These are phyloP conservation scores for Kodamaea derodonti DNA, from an alignment of 1,139 yeast genomes.

Conservation along the genomic window DNA sequence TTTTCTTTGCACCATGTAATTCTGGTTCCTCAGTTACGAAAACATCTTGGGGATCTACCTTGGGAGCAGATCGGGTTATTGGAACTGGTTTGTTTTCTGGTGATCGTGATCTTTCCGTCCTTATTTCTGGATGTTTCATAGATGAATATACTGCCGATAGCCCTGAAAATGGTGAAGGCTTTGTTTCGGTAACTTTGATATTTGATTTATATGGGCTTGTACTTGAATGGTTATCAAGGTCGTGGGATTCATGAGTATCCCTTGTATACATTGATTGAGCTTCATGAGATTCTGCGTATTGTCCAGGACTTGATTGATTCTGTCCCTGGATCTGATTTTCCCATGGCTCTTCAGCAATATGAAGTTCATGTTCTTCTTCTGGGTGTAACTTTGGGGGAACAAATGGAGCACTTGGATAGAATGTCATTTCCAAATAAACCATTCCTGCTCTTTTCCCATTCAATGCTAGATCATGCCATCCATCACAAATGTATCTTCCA, in stretches of 20 bases:
- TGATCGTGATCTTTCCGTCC: neutral
- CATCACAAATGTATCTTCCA: slow-evolving; percentile 71
- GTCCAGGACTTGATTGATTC: too few species aligned
- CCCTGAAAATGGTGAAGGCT: neutral
- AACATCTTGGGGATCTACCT: slow-evolving; percentile 8
- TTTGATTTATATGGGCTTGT: neutral
- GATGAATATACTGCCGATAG: neutral
- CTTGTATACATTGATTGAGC: too few species aligned
- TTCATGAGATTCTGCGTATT: too few species aligned
- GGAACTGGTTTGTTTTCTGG: neutral
- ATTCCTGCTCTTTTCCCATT: slow-evolving; percentile 83
- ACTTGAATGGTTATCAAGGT: too few species aligned
- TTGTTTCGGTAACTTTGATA: neutral
- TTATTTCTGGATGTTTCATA: neutral
- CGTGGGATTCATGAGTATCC: too few species aligned
- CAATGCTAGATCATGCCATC: slow-evolving; percentile 73
- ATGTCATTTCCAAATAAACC: slow-evolving; percentile 87
- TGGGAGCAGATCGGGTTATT: neutral
- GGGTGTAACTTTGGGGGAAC: slow-evolving; percentile 36
- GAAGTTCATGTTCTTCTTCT: slow-evolving; percentile 3
- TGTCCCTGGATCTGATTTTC: neutral
- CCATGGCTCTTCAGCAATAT: slow-evolving; percentile 5
- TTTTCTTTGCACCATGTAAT: slow-evolving; percentile 19
- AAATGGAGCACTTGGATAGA: slow-evolving; percentile 63
- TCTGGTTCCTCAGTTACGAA: slow-evolving; percentile 13